Evolutionary conservation across 495 filamentous ascomycete genomes (phyloP).

Genomic region (Podospora didyma): DNA sequence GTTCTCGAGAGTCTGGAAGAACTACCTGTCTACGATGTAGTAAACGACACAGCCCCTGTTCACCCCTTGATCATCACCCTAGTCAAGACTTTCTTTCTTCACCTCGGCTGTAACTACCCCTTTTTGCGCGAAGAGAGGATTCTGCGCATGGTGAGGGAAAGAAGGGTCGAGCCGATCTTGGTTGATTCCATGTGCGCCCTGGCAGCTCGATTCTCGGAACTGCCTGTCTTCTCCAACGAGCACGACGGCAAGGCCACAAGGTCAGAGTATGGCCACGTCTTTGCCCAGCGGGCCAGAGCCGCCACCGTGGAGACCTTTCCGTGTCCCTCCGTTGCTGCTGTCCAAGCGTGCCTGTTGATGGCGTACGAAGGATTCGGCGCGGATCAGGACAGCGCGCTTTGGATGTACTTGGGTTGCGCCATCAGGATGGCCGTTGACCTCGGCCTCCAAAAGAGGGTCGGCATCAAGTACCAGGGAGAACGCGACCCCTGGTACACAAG

Average conservation of each 20-base stretch:
- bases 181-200: slow-evolving; percentile 80
- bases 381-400: slow-evolving; percentile 79
- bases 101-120: slow-evolving; percentile 78
- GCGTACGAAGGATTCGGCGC: slow-evolving; percentile 84
- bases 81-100: slow-evolving; percentile 70
- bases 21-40: slow-evolving; percentile 76
- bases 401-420: slow-evolving; percentile 84
- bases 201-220: slow-evolving; percentile 73
- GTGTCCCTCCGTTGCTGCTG: slow-evolving; percentile 72
- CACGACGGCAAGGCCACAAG: slow-evolving; percentile 50
- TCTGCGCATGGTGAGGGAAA: slow-evolving; percentile 65
- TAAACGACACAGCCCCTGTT: slow-evolving; percentile 59
- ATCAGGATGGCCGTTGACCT: slow-evolving; percentile 86
- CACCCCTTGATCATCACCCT: slow-evolving; percentile 69
- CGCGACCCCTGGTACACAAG: slow-evolving; percentile 45
- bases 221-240: slow-evolving; percentile 56
- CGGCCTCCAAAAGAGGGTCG: slow-evolving; percentile 73
- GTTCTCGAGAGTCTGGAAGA: slow-evolving; percentile 56
- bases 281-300: slow-evolving; percentile 72
- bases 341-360: slow-evolving; percentile 74
- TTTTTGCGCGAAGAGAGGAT: slow-evolving; percentile 71
- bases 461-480: slow-evolving; percentile 64
- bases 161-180: slow-evolving; percentile 77
- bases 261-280: slow-evolving; percentile 65
- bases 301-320: slow-evolving; percentile 72